Conservation (phyloP, 1,284 basidiomycete species). For the Ganoderma resinaceum region DNA sequence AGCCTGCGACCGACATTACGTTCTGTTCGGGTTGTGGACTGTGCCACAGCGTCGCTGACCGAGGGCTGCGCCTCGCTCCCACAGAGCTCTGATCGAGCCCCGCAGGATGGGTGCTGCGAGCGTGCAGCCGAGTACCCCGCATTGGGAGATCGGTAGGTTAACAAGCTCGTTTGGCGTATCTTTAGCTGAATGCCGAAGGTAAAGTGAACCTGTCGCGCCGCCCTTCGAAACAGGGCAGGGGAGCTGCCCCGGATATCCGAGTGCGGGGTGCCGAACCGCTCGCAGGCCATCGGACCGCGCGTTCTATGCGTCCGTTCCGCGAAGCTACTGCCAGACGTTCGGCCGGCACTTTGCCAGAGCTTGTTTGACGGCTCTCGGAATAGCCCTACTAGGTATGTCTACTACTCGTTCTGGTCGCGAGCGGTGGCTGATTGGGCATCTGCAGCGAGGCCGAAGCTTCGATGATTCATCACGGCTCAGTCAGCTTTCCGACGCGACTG, state of each 20-base stretch:
- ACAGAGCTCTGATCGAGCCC: constrained; percentile 1
- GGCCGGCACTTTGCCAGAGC: neutral
- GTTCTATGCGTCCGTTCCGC: neutral
- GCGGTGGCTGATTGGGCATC: neutral
- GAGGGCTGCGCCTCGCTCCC: neutral
- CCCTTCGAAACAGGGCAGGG: neutral
- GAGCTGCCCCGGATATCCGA: neutral
- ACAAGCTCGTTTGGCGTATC: neutral
- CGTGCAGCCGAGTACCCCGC: neutral
- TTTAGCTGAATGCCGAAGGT: neutral
- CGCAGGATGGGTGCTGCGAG: neutral
- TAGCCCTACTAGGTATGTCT: neutral
- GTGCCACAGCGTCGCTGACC: neutral
- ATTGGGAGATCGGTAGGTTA: constrained; percentile 2
- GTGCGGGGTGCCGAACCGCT: neutral
- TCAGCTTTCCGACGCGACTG: neutral
- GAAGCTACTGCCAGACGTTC: neutral
- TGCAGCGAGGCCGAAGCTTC: neutral
- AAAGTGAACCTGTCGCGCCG: neutral
- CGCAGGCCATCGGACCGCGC: neutral
- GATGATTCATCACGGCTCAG: neutral
- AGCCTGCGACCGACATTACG: neutral
- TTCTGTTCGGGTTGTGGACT: too few species aligned
- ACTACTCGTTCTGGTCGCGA: neutral
- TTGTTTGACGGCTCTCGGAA: neutral